Conservation (phyloP, 192 early-diverging fungal species). For the Backusella tarrabulga region DNA sequence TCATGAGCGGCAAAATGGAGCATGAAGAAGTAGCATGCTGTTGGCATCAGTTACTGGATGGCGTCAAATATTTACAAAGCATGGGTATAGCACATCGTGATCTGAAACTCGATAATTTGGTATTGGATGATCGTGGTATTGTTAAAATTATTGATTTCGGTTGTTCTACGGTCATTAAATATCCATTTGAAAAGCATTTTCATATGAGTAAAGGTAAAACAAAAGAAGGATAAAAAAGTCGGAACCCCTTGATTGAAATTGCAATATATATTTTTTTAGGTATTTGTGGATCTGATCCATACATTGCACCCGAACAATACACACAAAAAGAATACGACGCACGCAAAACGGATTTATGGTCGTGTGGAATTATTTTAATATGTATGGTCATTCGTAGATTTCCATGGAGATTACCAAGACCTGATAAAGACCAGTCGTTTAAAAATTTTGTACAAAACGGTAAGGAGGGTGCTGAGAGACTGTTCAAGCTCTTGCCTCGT, state of each 20-base stretch:
- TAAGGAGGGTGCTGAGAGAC: constrained; percentile 45
- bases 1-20: constrained; percentile 69
- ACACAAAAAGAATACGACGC: constrained; percentile 75
- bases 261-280: constrained; percentile 42
- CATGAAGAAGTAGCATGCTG: constrained; percentile 82
- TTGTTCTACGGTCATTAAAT: constrained; percentile 78
- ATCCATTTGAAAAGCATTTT: constrained; percentile 68
- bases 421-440: constrained; percentile 57
- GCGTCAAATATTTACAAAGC: constrained; percentile 72
- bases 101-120: constrained; percentile 85
- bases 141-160: constrained; percentile 92
- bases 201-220: constrained; percentile 47
- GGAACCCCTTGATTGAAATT: not conserved
- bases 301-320: constrained; percentile 92
- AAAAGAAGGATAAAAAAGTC: not conserved
- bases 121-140: constrained; percentile 64
- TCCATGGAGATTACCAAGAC: constrained; percentile 63
- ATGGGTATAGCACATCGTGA: constrained; percentile 83
- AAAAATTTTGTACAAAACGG: constrained; percentile 47
- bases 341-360: constrained; percentile 87
- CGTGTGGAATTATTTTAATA: constrained; percentile 84
- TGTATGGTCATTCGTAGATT: constrained; percentile 71
- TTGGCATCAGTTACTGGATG: constrained; percentile 75
- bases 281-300: constrained; percentile 88
- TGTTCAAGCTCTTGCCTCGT: constrained; percentile 56